A percentile compares a stretch with the other conserved stretches of the same genome.
phyloP scores from a whole-genome alignment of 805 yeast genomes.

The Schwanniomyces polymorphus region DNA sequence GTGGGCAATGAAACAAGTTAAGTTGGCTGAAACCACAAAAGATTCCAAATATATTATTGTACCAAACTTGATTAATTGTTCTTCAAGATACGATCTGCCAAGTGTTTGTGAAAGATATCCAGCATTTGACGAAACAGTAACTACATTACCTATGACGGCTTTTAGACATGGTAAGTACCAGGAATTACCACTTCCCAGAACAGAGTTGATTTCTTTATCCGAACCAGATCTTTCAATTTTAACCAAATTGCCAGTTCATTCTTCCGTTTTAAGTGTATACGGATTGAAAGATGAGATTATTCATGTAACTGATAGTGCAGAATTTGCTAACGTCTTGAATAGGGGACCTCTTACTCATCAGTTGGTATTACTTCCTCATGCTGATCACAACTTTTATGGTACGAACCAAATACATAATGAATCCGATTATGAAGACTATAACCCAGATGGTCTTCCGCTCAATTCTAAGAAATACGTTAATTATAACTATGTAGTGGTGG shows the following conservation, averaged over 20 bases:
- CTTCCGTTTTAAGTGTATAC: constrained; percentile 64
- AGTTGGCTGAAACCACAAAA: constrained; percentile 25
- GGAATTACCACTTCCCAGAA: constrained; percentile 41
- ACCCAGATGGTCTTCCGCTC: constrained; percentile 44
- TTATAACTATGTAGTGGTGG: constrained; percentile 55
- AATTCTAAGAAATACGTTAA: constrained; percentile 49
- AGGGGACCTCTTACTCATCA: constrained; percentile 50
- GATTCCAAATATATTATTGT: constrained; percentile 41
- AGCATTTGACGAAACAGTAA: constrained; percentile 16
- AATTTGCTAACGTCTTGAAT: constrained; percentile 56
- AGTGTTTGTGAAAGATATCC: constrained; percentile 45
- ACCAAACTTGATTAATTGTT: constrained; percentile 69
- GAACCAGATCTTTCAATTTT: constrained; percentile 46
- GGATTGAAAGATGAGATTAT: constrained; percentile 70
- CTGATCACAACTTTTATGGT: constrained; percentile 84
- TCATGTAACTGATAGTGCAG: constrained; percentile 61
- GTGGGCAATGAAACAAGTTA: constrained; percentile 58
- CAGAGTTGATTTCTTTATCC: constrained; percentile 54
- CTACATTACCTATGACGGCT: constrained; percentile 13
- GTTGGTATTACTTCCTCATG: constrained; percentile 58
- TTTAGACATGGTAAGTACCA: constrained; percentile 53
- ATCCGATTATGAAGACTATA: constrained; percentile 27
- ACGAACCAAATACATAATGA: constrained; percentile 32
- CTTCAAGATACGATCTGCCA: constrained; percentile 63
- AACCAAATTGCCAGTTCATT: constrained; percentile 40